Conservation (phyloP, 2,329 filamentous ascomycete genomes). For the Fusarium torreyae region DNA sequence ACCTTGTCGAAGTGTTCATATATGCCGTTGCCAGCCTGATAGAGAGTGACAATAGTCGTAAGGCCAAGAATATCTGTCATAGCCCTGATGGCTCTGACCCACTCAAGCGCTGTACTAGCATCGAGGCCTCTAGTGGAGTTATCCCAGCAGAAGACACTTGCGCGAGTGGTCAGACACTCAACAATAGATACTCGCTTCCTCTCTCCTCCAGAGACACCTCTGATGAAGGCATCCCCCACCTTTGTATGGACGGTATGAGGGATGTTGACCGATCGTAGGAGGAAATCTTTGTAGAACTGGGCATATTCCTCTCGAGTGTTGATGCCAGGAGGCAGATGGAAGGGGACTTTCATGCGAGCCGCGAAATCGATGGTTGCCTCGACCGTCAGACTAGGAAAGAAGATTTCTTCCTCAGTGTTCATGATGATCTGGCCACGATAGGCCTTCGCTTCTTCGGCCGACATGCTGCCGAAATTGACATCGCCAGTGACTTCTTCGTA, state of each 20-base stretch:
- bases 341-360: conserved; percentile 70
- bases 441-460: conserved; percentile 62
- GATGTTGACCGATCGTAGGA: conserved; percentile 71
- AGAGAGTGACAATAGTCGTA: conserved; percentile 74
- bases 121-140: conserved; percentile 77
- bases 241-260: conserved; percentile 74
- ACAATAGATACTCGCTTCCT: conserved; percentile 78
- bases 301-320: conserved; percentile 62
- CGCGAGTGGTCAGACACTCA: conserved; percentile 71
- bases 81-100: conserved; percentile 70
- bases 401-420: conserved; percentile 78
- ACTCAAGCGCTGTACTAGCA: conserved; percentile 74
- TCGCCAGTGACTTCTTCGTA: conserved; percentile 72
- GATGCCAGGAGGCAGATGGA: conserved; percentile 61
- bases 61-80: conserved; percentile 75
- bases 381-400: conserved; percentile 79
- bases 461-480: conserved; percentile 68
- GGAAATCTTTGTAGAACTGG: conserved; percentile 64
- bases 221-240: conserved; percentile 76
- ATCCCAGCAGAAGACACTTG: conserved; percentile 75
- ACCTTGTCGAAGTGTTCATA: conserved; percentile 80
- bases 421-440: conserved; percentile 74
- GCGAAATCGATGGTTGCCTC: conserved; percentile 81
- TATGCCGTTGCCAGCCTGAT: conserved; percentile 79
- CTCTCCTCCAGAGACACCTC: conserved; percentile 78